Evolutionary conservation across 805 yeast species (phyloP).

Genomic region (Ogataea paradorogensis): DNA sequence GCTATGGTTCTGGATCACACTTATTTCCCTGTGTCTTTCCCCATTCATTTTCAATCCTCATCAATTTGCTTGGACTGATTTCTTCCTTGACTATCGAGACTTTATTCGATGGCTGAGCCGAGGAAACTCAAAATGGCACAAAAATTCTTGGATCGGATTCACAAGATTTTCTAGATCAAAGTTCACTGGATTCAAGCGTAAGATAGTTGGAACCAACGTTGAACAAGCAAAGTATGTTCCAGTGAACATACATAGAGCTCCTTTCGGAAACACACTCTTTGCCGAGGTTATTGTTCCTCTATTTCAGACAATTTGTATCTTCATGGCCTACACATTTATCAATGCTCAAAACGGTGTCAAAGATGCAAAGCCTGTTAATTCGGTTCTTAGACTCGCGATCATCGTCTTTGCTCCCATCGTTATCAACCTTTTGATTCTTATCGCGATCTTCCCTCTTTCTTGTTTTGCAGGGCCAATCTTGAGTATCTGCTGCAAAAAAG

Average conservation of each 20-base stretch:
- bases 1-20: constrained; percentile 55
- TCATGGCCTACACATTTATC: constrained; percentile 73
- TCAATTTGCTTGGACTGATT: constrained; percentile 46
- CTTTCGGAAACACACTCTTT: constrained; percentile 69
- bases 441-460: constrained; percentile 36
- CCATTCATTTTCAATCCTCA: constrained; percentile 56
- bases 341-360: constrained; percentile 85
- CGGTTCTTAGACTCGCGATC: constrained; percentile 59
- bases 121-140: constrained; percentile 67
- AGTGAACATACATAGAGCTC: constrained; percentile 65
- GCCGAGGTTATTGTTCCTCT: constrained; percentile 78
- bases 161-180: constrained; percentile 78
- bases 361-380: constrained; percentile 47
- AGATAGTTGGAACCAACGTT: constrained; percentile 32
- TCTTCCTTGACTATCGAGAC: constrained; percentile 48
- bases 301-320: constrained; percentile 63
- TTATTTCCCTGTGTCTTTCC: constrained; percentile 43
- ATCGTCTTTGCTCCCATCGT: constrained; percentile 49
- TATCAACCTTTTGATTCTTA: constrained; percentile 35
- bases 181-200: constrained; percentile 87
- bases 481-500: constrained; percentile 31
- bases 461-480: constrained; percentile 38
- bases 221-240: constrained; percentile 39
- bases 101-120: constrained; percentile 71
- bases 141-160: constrained; percentile 77